Percentiles rank a stretch among this genome's conserved stretches.
Evolutionary conservation across 805 yeast species (phyloP).

Genomic region (Naumovozyma castellii): DNA sequence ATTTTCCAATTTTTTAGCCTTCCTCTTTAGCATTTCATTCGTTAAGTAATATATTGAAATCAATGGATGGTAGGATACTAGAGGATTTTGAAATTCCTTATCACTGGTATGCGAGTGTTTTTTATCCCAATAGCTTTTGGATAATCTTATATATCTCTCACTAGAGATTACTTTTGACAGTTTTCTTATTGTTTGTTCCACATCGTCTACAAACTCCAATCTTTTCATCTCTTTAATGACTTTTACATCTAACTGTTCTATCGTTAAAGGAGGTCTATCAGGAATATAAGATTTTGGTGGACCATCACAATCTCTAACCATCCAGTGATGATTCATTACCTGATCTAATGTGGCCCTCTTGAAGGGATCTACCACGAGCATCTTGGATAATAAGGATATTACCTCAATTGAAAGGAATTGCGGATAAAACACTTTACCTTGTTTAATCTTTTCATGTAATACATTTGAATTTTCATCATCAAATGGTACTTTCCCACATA

Average conservation of each 20-base stretch:
- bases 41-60: slow-evolving; percentile 79
- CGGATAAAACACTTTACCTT: slow-evolving; percentile 88
- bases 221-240: slow-evolving; percentile 67
- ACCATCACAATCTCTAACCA: slow-evolving; percentile 72
- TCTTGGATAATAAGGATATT: slow-evolving; percentile 64
- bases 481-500: slow-evolving; percentile 96
- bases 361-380: slow-evolving; percentile 83
- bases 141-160: slow-evolving; percentile 40
- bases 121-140: slow-evolving; percentile 18
- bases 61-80: slow-evolving; percentile 79
- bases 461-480: slow-evolving; percentile 90
- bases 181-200: slow-evolving; percentile 44
- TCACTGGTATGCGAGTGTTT: slow-evolving; percentile 3
- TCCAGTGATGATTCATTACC: slow-evolving; percentile 87
- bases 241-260: slow-evolving; percentile 34
- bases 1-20: not conserved
- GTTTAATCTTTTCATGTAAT: slow-evolving; percentile 85
- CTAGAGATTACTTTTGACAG: slow-evolving; percentile 52
- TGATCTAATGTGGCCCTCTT: slow-evolving; percentile 72
- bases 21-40: slow-evolving; percentile 60
- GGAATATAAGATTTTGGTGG: slow-evolving; percentile 63
- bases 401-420: slow-evolving; percentile 68
- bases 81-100: slow-evolving; percentile 49
- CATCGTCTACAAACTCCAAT: slow-evolving; percentile 61
- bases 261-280: slow-evolving; percentile 53